phyloP scores from a whole-genome alignment of 805 yeast genomes.

The Candida nemodendra region DNA sequence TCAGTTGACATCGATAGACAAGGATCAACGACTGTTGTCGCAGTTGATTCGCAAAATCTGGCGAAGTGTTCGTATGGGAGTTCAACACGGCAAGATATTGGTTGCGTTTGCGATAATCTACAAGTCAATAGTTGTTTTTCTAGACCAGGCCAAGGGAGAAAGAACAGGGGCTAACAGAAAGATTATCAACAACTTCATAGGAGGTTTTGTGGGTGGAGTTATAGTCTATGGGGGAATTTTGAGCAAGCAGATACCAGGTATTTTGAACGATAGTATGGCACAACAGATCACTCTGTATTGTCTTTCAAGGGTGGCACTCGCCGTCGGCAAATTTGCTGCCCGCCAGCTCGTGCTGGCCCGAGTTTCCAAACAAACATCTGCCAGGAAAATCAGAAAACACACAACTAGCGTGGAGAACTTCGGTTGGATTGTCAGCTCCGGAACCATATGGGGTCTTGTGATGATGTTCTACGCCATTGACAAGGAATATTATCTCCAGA shows the following conservation, averaged over 20 bases:
- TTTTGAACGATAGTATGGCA: slow-evolving; percentile 41
- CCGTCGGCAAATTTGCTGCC: slow-evolving; percentile 52
- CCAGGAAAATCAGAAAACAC: slow-evolving; percentile 13
- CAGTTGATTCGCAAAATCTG: slow-evolving; percentile 19
- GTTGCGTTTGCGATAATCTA: slow-evolving; percentile 32
- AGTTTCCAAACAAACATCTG: slow-evolving; percentile 3
- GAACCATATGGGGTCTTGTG: slow-evolving; percentile 68
- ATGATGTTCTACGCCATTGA: slow-evolving; percentile 68
- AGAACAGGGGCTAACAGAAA: neutral
- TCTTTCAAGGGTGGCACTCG: slow-evolving; percentile 64
- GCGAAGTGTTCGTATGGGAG: slow-evolving; percentile 24
- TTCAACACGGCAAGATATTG: slow-evolving; percentile 33
- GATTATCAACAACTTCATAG: slow-evolving; percentile 20
- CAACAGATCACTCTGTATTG: slow-evolving; percentile 76
- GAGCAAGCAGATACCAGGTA: slow-evolving; percentile 7
- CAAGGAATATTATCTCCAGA: slow-evolving; percentile 56
- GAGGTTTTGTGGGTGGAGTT: slow-evolving; percentile 32
- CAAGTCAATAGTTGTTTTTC: slow-evolving; percentile 14
- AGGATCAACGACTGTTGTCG: slow-evolving; percentile 3
- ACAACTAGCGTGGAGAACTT: slow-evolving; percentile 32
- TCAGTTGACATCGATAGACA: slow-evolving; percentile 24
- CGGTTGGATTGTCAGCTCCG: slow-evolving; percentile 62
- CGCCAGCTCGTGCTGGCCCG: slow-evolving; percentile 16
- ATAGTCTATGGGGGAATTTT: slow-evolving; percentile 32
- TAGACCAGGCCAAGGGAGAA: slow-evolving; percentile 6